Evolutionary conservation across 108 stramenopile genomes (phyloP), one percentile per base, ranked within the genome.

Genomic region (Nannochloropsis granulata): DNA sequence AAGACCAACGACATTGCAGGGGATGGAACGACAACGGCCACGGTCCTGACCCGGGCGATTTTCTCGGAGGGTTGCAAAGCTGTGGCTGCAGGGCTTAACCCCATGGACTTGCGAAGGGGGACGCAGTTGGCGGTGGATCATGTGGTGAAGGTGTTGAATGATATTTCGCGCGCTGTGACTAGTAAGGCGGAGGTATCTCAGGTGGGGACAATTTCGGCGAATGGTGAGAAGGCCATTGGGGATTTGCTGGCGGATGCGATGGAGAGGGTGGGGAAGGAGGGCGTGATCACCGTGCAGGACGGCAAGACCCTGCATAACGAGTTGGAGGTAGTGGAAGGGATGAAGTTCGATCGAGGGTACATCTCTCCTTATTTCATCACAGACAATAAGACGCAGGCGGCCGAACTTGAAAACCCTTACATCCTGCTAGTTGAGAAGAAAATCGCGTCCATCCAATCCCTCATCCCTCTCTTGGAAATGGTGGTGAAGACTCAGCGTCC

Each of bases 311-410:
- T 99, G 82, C 94, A 98, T 83, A 96, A 98, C 91, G 99, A 98
- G 90, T 92, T 99, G 56, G 98, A 99, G 87, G 97, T 98, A 82
- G 97, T 99, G 46, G 99, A 99, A 91, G 99, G 99, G 44, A 98
- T 99, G 99, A 95, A 95, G 88, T 99, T 99, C 88, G 99, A 99
- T 83, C 93, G 99, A 14, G 99, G 99, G 43, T 99, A 92, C 92
- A 99, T 99, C 90, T 97, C 96, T 86, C 99, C 99, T 12, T 99
- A 99, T 90, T 99, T 99, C 89, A 95, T 98, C 82, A 98, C 96
- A 78, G 97, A 99, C 92, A 91, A 94, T 82, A 99, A 99, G 94
- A 97, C 95, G 8, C 98, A 98, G 90, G 23, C 56, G n/a, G 78
- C 23, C 86, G 97, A 98, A 85, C 87, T 99, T 84, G 99, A 99